Evolutionary conservation across 768 basidiomycete genomes (phyloP), one percentile per base, ranked within the genome.

Genomic region (Suillus brevipes): DNA sequence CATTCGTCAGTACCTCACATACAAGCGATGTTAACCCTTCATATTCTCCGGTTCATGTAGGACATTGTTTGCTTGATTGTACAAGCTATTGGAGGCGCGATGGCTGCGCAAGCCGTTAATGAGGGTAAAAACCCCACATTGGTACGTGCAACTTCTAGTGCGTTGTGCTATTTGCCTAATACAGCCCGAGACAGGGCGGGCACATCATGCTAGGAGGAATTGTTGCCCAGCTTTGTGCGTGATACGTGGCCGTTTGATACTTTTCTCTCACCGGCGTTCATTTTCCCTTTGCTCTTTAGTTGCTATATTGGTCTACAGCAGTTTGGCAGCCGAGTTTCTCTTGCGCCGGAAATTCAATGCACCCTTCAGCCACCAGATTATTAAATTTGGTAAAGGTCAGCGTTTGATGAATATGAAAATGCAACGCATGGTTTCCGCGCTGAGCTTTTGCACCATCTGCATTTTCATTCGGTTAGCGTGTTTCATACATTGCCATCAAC

Each of bases 181-280:
- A 20, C 40, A 74, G 72, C 34, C 34, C 4, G 31, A 4, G 31
- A 25, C 64, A 81, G 78, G 85, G 85, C 7, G 81, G 80, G n/a
- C 69, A 83, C 57, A 79, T 88, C 70, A 88, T 89, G 86, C 79
- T 88, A 16, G 85, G 76, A 1, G 89, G 89, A 57, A 89, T 91
- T 66, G 77, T 78, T 25, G 82, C 89, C 68, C 88, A 90, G 68
- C 73, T 88, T 65, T 71, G 82, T 81, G 52, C 61, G 80, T 74
- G 23, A 40, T 25, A 20, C 10, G 40, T 49, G 72, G 42, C 66
- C 72, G 57, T 74, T 5, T 53, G 18, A 34, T 72, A 49, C 52
- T 74, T 36, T 31, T 42, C 53, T 42, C 38, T 43, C 14, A 45
- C 49, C 9, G 49, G 72, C 69, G 40, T 31, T 80, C 67, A 5